phyloP scores from a whole-genome alignment of 1,284 basidiomycete genomes.

The Xerocomus minutiporus region DNA sequence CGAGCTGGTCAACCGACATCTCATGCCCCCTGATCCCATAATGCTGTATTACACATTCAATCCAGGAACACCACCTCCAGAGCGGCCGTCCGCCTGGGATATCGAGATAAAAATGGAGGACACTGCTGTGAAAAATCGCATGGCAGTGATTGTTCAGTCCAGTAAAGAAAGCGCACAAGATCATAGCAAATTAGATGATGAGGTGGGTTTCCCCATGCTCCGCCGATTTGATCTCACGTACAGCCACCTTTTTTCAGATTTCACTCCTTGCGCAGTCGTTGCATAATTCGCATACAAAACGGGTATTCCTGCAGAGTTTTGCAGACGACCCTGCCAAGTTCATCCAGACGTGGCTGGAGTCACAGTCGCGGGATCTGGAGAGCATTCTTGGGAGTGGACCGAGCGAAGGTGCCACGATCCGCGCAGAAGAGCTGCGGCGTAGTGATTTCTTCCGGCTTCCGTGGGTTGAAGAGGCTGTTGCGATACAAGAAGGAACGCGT shows the following conservation, averaged over 20 bases:
- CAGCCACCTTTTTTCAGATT: constrained; percentile 45
- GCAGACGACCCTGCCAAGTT: constrained; percentile 77
- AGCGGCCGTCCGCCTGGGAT: constrained; percentile 75
- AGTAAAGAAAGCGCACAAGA: constrained; percentile 67
- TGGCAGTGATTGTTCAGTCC: constrained; percentile 72
- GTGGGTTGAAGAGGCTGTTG: constrained; percentile 78
- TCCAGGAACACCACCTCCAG: constrained; percentile 52
- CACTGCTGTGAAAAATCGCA: constrained; percentile 65
- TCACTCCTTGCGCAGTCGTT: constrained; percentile 76
- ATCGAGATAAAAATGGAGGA: constrained; percentile 91
- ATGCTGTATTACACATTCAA: constrained; percentile 77
- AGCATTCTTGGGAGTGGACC: constrained; percentile 84
- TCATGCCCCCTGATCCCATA: constrained; percentile 79
- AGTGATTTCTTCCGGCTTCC: constrained; percentile 88
- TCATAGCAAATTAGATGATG: constrained; percentile 80
- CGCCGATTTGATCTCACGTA: constrained; percentile 13
- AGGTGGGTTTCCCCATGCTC: constrained; percentile 45
- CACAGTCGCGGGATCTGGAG: constrained; percentile 88
- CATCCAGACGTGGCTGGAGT: constrained; percentile 86
- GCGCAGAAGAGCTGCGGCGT: constrained; percentile 82
- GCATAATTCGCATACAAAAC: constrained; percentile 81
- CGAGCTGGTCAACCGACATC: constrained; percentile 78
- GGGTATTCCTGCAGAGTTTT: constrained; percentile 83
- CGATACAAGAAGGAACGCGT: constrained; percentile 52
- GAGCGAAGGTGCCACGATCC: constrained; percentile 72